These are phyloP conservation scores for Diaporthe sp. DNA, from an alignment of 2,329 filamentous ascomycete species.

Conservation along the genomic window DNA sequence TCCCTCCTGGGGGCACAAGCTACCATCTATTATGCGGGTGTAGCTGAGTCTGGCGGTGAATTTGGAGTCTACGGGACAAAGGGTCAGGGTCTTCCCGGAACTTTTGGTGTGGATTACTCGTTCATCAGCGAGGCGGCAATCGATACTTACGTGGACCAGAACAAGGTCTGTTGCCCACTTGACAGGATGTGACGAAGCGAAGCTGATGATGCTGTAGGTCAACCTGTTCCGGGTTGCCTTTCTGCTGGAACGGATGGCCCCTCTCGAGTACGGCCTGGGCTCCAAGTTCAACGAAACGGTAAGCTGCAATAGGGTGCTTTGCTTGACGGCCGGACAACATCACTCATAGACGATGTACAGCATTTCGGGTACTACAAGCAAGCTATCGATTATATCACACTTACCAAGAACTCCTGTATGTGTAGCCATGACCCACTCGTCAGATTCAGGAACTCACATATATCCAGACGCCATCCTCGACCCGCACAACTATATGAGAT, in stretches of 20 bases:
- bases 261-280: conserved; percentile 60
- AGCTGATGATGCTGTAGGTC: conserved; percentile 43
- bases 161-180: conserved; percentile 51
- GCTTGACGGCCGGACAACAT: background rate
- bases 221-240: conserved; percentile 66
- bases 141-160: conserved; percentile 60
- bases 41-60: conserved; percentile 62
- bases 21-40: conserved; percentile 63
- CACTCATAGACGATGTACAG: conserved; percentile 4
- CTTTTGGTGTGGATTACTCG: conserved; percentile 63
- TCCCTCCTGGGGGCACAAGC: conserved; percentile 51
- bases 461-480: conserved; percentile 60
- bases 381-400: conserved; percentile 65
- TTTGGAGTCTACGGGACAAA: conserved; percentile 58
- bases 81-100: conserved; percentile 62
- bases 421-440: background rate
- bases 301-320: background rate
- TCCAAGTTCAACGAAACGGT: conserved; percentile 63
- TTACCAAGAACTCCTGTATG: conserved; percentile 57
- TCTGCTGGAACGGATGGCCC: conserved; percentile 65
- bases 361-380: conserved; percentile 61
- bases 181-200: background rate
- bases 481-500: conserved; percentile 69
- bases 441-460: background rate
- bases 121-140: conserved; percentile 63